Evolutionary conservation across 2,329 filamentous ascomycete species (phyloP), one percentile per base, ranked within the genome.

Genomic region (Claviceps cyperi): DNA sequence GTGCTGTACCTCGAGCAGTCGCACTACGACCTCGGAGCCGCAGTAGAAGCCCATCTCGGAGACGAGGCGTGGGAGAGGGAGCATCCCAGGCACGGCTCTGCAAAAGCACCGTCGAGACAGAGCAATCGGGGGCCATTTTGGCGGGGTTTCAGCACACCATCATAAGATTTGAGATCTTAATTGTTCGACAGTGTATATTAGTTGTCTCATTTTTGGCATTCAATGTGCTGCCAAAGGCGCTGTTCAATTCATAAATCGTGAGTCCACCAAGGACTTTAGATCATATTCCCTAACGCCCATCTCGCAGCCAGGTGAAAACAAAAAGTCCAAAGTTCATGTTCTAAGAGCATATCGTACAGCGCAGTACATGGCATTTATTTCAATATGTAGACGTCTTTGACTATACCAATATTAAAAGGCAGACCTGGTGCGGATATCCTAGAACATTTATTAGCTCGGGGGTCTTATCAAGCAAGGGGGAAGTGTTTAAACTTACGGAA

Each of bases 51-150:
- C 3, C 89, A 78, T 62, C 72, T 77, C 55, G 83, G 78, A 3
- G 86, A 92, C 54, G 85, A 89, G 62, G 72, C 71, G 49, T 91
- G 86, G 86, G 86, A 88, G 66, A 75, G 72, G 56, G 74, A 77
- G 13, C 77, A 91, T 59, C 82, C 83, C 8, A 52, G 53, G 35
- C 56, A 56, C 5, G 40, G 39, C 28, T 47, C 13, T 54, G 55
- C 17, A 5, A 55, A 57, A 57, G 57, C 63, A 58, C 53, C 46
- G 3, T 58, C 58, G 4, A 68, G 61, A 52, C 56, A 58, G 46
- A 62, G 64, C 52, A 64, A 60, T 40, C 57, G 57, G 35, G 54
- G 61, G 15, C 57, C 58, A 4, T 66, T 65, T 40, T 65, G 66
- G 57, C 63, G 61, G 54, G 58, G 60, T 8, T 55, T 61, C 22